Evolutionary conservation across 2,329 filamentous ascomycete genomes (phyloP).

Genomic region (Penicillium sp.): DNA sequence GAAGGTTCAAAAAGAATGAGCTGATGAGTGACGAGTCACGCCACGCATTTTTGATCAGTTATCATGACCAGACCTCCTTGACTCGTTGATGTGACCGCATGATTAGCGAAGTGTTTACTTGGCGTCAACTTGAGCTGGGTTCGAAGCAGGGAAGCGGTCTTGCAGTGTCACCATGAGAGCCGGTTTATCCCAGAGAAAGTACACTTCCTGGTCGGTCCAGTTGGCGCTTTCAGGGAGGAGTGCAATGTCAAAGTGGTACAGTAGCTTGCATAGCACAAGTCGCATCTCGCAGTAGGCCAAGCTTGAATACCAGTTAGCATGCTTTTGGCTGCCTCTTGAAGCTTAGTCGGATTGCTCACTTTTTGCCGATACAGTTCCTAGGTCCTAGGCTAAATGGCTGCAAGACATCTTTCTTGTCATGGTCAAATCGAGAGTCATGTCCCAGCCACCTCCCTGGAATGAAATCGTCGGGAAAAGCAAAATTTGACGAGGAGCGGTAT

Average conservation of each 20-base stretch:
- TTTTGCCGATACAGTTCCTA: slow-evolving; percentile 33
- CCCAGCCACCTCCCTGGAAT: slow-evolving; percentile 34
- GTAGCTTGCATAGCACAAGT: slow-evolving; percentile 23
- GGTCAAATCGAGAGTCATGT: slow-evolving; percentile 10
- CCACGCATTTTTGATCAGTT: too few relatives aligned
- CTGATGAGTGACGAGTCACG: too few relatives aligned
- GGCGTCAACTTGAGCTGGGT: background rate
- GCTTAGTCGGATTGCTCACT: slow-evolving; percentile 8
- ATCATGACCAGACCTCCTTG: too few relatives aligned
- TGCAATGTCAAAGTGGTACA: slow-evolving; percentile 24
- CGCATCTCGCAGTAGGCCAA: slow-evolving; percentile 25
- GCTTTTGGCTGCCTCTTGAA: too few relatives aligned
- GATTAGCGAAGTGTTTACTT: background rate
- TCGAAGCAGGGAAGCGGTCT: slow-evolving; percentile 5
- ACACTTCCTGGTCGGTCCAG: slow-evolving; percentile 22
- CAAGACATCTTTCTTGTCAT: slow-evolving; percentile 22
- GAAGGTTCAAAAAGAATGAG: too few relatives aligned
- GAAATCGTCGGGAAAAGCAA: slow-evolving; percentile 22
- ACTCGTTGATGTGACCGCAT: too few relatives aligned
- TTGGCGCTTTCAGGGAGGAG: slow-evolving; percentile 12
- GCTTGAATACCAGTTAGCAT: slow-evolving; percentile 1
- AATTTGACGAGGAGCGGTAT: slow-evolving; percentile 23
- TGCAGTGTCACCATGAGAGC: slow-evolving; percentile 17
- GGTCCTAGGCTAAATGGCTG: slow-evolving; percentile 36
- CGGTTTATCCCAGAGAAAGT: slow-evolving; percentile 26